A percentile compares a stretch with the other conserved stretches of the same genome.
Conservation (phyloP, 2,329 filamentous ascomycete genomes). For the Cytospora leucostoma region DNA sequence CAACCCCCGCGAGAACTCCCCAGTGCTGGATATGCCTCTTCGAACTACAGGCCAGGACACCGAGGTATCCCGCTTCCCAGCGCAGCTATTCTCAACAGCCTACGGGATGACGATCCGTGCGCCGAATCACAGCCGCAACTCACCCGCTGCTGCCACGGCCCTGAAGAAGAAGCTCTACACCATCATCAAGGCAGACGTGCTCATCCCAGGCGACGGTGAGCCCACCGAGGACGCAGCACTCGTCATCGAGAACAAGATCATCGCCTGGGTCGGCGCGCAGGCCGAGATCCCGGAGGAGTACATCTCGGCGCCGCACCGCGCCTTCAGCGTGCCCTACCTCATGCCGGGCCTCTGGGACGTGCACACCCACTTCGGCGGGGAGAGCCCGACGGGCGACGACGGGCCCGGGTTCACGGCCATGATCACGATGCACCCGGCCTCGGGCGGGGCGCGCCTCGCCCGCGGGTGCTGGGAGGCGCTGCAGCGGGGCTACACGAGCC, state of each 20-base stretch:
- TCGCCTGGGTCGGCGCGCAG: constrained; percentile 42
- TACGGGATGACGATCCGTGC: constrained; percentile 20
- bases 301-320: constrained; percentile 33
- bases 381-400: constrained; percentile 26
- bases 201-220: constrained; percentile 43
- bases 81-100: constrained; percentile 22
- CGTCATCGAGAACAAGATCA: constrained; percentile 40
- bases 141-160: not conserved
- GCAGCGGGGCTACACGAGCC: constrained; percentile 41
- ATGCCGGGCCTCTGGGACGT: constrained; percentile 42
- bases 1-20: not conserved
- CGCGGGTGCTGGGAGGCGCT: constrained; percentile 41
- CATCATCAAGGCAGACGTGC: constrained; percentile 38
- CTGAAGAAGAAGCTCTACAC: constrained; percentile 36
- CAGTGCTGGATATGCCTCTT: constrained; percentile 6
- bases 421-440: constrained; percentile 36
- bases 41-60: not conserved
- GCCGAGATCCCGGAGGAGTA: constrained; percentile 36
- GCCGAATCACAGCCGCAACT: not conserved
- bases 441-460: constrained; percentile 37
- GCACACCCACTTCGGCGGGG: constrained; percentile 38
- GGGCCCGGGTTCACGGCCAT: constrained; percentile 28
- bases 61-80: not conserved
- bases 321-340: constrained; percentile 34
- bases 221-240: constrained; percentile 39